A percentile compares a stretch with the other conserved stretches of the same genome.
These are phyloP conservation scores for Gonapodya sp. DNA, from an alignment of 192 early-diverging fungal species.

Conservation along the genomic window DNA sequence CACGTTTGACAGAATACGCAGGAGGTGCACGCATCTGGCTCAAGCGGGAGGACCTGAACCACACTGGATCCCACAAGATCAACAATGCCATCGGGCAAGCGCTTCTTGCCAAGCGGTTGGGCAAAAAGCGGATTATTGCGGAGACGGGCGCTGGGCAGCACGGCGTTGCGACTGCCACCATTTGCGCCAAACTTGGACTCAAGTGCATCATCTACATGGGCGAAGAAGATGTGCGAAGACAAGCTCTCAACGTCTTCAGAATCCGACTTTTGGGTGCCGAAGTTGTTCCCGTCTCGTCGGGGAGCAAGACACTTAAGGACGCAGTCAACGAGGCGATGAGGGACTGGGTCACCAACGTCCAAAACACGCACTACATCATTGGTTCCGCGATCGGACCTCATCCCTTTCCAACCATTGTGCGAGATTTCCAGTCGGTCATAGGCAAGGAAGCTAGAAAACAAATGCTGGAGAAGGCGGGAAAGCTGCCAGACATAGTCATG, in stretches of 20 bases:
- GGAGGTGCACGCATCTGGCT: constrained; percentile 92
- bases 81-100: constrained; percentile 96
- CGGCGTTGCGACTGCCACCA: constrained; percentile 94
- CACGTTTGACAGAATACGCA: constrained; percentile 63
- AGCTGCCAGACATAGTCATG: constrained; percentile 83
- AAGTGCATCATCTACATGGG: constrained; percentile 99
- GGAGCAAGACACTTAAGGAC: constrained; percentile 83
- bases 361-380: constrained; percentile 89
- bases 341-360: constrained; percentile 95
- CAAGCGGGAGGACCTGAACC: constrained; percentile 97
- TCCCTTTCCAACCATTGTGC: constrained; percentile 93
- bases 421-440: constrained; percentile 97
- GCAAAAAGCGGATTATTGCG: constrained; percentile 95
- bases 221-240: constrained; percentile 84
- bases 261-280: constrained; percentile 88
- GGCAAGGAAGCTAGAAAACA: constrained; percentile 82
- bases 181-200: constrained; percentile 95
- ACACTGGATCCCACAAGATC: constrained; percentile 98
- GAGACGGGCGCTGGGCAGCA: constrained; percentile 99
- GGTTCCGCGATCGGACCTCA: constrained; percentile 96
- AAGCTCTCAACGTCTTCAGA: constrained; percentile 92
- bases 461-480: constrained; percentile 67
- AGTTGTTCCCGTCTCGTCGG: constrained; percentile 67
- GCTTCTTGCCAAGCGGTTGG: constrained; percentile 85
- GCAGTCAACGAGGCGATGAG: constrained; percentile 98